These are phyloP conservation scores for Penicillium sp. DNA, from an alignment of 2,329 filamentous ascomycete species.

Conservation along the genomic window DNA sequence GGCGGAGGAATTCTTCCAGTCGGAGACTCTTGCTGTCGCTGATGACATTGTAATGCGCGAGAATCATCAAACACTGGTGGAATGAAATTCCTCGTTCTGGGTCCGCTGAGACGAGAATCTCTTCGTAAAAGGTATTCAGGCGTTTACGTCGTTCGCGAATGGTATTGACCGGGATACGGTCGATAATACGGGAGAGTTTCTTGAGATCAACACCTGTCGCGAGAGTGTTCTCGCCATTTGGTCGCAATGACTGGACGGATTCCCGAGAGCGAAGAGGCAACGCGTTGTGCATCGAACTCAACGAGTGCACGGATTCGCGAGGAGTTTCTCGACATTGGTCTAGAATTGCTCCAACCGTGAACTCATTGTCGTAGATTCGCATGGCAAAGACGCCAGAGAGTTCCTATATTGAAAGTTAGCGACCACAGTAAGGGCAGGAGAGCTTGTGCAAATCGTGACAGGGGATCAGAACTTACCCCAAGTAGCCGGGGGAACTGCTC, in stretches of 20 bases:
- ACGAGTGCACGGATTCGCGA: conserved; percentile 49
- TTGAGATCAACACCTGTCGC: conserved; percentile 71
- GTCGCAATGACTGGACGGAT: conserved; percentile 9
- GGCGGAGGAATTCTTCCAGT: conserved; percentile 91
- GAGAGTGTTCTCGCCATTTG: conserved; percentile 34
- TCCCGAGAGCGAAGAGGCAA: conserved; percentile 8
- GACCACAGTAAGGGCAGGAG: neutral
- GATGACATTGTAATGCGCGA: conserved; percentile 98
- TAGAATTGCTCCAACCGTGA: conserved; percentile 84
- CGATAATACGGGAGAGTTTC: conserved; percentile 75
- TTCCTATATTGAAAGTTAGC: conserved; percentile 56
- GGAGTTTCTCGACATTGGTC: conserved; percentile 74
- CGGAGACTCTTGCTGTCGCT: conserved; percentile 95
- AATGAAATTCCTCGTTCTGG: conserved; percentile 89
- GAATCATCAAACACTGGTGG: conserved; percentile 88
- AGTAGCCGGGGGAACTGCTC: conserved; percentile 87
- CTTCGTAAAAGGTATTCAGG: conserved; percentile 96
- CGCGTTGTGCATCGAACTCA: conserved; percentile 18
- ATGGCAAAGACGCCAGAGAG: conserved; percentile 96
- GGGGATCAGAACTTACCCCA: conserved; percentile 61
- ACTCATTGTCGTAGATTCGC: conserved; percentile 91
- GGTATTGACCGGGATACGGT: conserved; percentile 73
- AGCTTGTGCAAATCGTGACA: neutral
- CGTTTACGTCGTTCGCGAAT: conserved; percentile 77
- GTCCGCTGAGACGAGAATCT: conserved; percentile 92